A percentile compares a stretch with the other conserved stretches of the same genome.
These are phyloP conservation scores for Saraca asoca DNA, from an alignment of 331 rosid genomes.

Conservation along the genomic window DNA sequence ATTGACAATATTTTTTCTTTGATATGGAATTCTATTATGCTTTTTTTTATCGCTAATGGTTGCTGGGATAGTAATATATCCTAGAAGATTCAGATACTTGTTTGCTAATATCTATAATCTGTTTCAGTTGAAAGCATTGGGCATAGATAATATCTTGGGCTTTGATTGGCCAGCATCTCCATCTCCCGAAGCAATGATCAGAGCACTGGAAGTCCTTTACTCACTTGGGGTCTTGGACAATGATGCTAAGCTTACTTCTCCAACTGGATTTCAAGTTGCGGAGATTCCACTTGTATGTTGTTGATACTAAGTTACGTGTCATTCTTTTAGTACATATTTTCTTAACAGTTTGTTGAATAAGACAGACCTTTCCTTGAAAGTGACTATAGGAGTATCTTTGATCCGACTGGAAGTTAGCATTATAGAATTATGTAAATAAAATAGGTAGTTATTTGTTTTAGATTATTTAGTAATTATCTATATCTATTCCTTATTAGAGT, in stretches of 20 bases:
- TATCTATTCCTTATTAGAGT: too few relatives aligned
- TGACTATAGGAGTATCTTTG: conserved; percentile 1
- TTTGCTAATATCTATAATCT: conserved; percentile 34
- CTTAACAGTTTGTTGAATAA: neutral
- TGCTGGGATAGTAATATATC: neutral
- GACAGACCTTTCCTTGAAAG: conserved; percentile 20
- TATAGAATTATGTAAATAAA: conserved; percentile 6
- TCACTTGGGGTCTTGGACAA: conserved; percentile 86
- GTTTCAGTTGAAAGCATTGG: conserved; percentile 84
- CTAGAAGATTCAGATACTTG: neutral
- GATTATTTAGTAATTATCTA: too few relatives aligned
- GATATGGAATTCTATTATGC: neutral
- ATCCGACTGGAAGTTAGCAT: conserved; percentile 15
- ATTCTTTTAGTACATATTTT: conserved; percentile 10
- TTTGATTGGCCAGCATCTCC: conserved; percentile 99
- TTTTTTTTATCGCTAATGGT: neutral
- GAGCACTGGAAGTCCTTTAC: conserved; percentile 89
- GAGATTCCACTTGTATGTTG: conserved; percentile 91
- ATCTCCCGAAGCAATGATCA: conserved; percentile 91
- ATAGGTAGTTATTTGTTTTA: too few relatives aligned
- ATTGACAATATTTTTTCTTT: conserved; percentile 3
- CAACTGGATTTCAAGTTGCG: conserved; percentile 91
- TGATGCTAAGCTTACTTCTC: conserved; percentile 95
- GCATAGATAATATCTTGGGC: conserved; percentile 92
- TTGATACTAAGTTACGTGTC: conserved; percentile 21